Conservation (phyloP, 192 early-diverging fungal genomes). For the Glomus cerebriforme region DNA sequence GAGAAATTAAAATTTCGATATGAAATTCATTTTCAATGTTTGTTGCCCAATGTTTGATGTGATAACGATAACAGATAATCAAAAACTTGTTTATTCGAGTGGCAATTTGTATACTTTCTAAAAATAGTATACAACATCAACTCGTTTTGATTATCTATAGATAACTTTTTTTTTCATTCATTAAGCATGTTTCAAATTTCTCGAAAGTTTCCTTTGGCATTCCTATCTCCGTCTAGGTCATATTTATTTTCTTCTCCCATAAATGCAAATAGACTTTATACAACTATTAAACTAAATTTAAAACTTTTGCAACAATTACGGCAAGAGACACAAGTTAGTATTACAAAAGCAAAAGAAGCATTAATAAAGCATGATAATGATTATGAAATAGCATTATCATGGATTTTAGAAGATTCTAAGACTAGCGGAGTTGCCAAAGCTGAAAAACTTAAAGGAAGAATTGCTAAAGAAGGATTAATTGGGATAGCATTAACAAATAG, state of each 20-base stretch:
- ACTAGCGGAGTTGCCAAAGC: slow-evolving; percentile 74
- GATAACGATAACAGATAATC: neutral
- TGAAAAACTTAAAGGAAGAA: slow-evolving; percentile 77
- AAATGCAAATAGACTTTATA: neutral
- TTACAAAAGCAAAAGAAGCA: slow-evolving; percentile 89
- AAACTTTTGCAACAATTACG: slow-evolving; percentile 70
- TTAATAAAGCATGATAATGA: slow-evolving; percentile 69
- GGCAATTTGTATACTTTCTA: neutral
- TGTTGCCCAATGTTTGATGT: too few relatives aligned
- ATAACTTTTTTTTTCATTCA: neutral
- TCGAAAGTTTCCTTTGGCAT: neutral
- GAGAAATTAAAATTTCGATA: too few relatives aligned
- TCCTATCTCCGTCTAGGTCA: neutral
- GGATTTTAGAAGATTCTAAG: slow-evolving; percentile 78
- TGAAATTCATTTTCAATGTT: too few relatives aligned
- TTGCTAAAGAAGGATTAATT: slow-evolving; percentile 76
- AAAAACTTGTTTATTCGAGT: neutral
- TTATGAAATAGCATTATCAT: slow-evolving; percentile 75
- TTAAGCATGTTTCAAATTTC: neutral
- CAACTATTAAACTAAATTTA: slow-evolving; percentile 17
- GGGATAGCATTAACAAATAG: slow-evolving; percentile 62
- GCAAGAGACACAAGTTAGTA: slow-evolving; percentile 74
- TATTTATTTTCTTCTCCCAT: neutral
- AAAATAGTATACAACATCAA: neutral
- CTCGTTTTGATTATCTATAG: neutral